Evolutionary conservation across 768 basidiomycete species (phyloP).

Genomic region (Suillus americanus): DNA sequence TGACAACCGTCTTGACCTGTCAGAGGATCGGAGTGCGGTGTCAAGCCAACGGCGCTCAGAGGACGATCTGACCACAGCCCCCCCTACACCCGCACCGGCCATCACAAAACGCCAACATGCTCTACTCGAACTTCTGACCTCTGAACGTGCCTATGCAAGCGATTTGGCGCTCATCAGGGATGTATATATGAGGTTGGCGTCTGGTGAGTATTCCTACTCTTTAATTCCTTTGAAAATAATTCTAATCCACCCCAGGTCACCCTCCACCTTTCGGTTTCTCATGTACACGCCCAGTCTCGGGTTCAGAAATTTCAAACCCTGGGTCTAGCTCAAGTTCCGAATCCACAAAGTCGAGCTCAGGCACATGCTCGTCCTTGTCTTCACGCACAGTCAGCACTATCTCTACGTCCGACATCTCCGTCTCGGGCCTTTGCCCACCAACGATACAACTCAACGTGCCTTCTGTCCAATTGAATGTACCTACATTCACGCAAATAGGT

Average conservation of each 20-base stretch:
- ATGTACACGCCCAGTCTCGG: constrained; percentile 25
- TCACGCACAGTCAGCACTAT: constrained; percentile 47
- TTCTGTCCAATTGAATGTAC: neutral
- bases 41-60: constrained; percentile 19
- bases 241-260: constrained; percentile 33
- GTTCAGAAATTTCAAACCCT: constrained; percentile 17
- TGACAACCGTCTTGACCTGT: constrained; percentile 20
- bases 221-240: constrained; percentile 8
- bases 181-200: constrained; percentile 75
- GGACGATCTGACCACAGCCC: constrained; percentile 21
- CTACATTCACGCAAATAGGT: constrained; percentile 28
- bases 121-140: constrained; percentile 72
- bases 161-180: constrained; percentile 78
- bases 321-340: constrained; percentile 1
- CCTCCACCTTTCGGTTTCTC: constrained; percentile 37
- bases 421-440: neutral
- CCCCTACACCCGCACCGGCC: constrained; percentile 32
- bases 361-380: constrained; percentile 38
- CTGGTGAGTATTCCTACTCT: constrained; percentile 47
- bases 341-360: constrained; percentile 31
- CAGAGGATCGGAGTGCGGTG: constrained; percentile 9
- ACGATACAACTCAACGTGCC: neutral
- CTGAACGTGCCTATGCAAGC: constrained; percentile 81
- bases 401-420: constrained; percentile 47
- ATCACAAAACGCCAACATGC: constrained; percentile 77